Percentiles rank a stretch among this genome's conserved stretches.
Evolutionary conservation across 208 protist species (phyloP).

Genomic region (Acanthamoeba sp.): DNA sequence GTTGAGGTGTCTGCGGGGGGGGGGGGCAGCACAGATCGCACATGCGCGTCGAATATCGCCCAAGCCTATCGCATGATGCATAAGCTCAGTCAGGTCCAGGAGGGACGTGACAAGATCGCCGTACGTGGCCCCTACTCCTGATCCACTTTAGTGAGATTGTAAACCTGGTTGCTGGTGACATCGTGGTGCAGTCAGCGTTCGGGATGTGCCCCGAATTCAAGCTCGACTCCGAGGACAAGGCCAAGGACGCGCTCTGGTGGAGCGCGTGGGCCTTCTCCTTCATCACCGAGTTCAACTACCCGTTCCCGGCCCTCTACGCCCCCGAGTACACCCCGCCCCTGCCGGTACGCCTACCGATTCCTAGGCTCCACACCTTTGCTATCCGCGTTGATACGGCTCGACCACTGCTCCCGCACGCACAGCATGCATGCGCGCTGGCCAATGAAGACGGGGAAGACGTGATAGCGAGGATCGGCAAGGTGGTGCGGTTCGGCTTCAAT

Average conservation of each 20-base stretch:
- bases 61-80: not conserved
- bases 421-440: not conserved
- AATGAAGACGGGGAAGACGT: not conserved
- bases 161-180: too few relatives aligned
- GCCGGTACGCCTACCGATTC: not conserved
- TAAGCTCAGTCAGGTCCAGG: not conserved
- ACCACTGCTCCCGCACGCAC: not conserved
- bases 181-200: not conserved
- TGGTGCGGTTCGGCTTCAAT: not conserved
- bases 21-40: not conserved
- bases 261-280: constrained; percentile 13
- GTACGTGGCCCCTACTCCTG: not conserved
- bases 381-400: not conserved
- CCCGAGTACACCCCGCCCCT: not conserved
- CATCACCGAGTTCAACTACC: constrained; percentile 35
- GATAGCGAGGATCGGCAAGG: not conserved
- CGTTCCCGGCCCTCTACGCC: not conserved
- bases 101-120: not conserved
- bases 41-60: not conserved
- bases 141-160: too few relatives aligned
- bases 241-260: not conserved
- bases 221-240: not conserved
- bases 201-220: not conserved
- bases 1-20: too few relatives aligned
- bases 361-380: not conserved